A percentile compares a stretch with the other conserved stretches of the same genome.
Conservation (phyloP, 331 rosid species). For the Rosa hybrid region DNA sequence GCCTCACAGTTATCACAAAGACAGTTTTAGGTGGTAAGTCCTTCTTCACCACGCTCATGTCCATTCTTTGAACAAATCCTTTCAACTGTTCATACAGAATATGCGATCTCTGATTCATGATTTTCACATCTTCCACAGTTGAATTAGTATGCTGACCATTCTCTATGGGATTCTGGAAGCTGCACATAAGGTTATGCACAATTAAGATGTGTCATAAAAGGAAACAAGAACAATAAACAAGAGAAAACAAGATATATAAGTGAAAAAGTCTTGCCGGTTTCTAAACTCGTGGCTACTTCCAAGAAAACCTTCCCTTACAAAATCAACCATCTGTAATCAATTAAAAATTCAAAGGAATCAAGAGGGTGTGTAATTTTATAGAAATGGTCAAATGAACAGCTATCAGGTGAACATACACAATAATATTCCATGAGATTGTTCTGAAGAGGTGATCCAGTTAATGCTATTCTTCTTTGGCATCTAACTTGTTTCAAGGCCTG, state of each 20-base stretch:
- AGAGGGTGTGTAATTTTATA: background rate
- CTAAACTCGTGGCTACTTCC: conserved; percentile 99
- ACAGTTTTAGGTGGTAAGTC: conserved; percentile 99
- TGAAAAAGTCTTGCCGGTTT: conserved; percentile 69
- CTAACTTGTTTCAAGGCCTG: conserved; percentile 95
- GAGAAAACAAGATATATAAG: conserved; percentile 22
- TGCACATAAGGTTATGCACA: conserved; percentile 40
- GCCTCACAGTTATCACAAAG: conserved; percentile 89
- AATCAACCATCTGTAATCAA: conserved; percentile 91
- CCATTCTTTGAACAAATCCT: conserved; percentile 99
- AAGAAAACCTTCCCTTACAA: conserved; percentile 97
- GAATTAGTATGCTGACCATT: conserved; percentile 98
- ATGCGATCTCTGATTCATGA: conserved; percentile 98
- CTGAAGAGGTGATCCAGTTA: conserved; percentile 98
- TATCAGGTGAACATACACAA: conserved; percentile 62
- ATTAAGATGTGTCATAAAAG: conserved; percentile 18
- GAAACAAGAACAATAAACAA: conserved; percentile 2
- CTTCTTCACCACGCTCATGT: conserved; percentile 88
- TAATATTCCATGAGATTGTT: conserved; percentile 99
- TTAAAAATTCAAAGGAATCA: conserved; percentile 24
- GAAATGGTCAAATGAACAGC: background rate
- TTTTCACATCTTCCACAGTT: conserved; percentile 82
- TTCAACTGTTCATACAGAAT: conserved; percentile 85
- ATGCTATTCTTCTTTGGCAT: conserved; percentile 94
- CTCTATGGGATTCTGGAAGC: conserved; percentile 97